Evolutionary conservation across 176 grass and related monocot genomes (phyloP), one percentile per base, ranked within the genome.

Genomic region (Oryza australiensis): DNA sequence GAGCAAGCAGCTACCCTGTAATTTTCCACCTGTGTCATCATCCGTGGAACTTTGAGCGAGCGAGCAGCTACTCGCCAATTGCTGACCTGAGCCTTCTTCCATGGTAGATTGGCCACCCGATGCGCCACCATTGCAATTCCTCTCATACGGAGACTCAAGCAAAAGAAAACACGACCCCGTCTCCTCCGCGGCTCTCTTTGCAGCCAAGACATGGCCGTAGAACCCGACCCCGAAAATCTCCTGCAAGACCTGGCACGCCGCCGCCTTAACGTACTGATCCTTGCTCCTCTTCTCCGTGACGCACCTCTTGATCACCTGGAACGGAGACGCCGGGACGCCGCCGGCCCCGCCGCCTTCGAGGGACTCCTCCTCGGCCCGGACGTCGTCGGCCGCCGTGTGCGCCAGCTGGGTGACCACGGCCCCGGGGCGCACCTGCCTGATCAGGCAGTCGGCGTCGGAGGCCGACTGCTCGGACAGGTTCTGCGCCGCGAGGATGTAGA

Each of bases 221-320:
- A 94, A 95, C 5, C 95, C 92, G 22, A 95, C 85, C 62, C 92
- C 95, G 62, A 98, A 98, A 41, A 98, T 94, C 76, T 98, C 92
- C 86, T 89, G 92, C 73, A 98, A 40, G 73, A 98, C 89, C 46
- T 95, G 92, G 76, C 86, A 93, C 4, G 92, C 90, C 3, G 92
- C 95, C 12, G 88, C 81, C 64, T 93, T 91, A 24, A 93, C 92
- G 83, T 91, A 98, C 59, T 91, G 75, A 18, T 91, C 84, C 81
- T 91, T 95, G 72, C 86, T 98, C 70, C 85, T 85, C 81, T 95
- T 93, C 88, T 98, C 92, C 0, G 75, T 90, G 46, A 98, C 85
- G 80, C 92, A 98, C 69, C 83, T 74, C 84, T 83, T 93, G 43
- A 98, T 88, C 57, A 98, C 92, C 42, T 84, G 88, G 66, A 93